Base-by-base conservation (phyloP, 306 rosid genomes). In the Sechiopsis laciniata region DNA sequence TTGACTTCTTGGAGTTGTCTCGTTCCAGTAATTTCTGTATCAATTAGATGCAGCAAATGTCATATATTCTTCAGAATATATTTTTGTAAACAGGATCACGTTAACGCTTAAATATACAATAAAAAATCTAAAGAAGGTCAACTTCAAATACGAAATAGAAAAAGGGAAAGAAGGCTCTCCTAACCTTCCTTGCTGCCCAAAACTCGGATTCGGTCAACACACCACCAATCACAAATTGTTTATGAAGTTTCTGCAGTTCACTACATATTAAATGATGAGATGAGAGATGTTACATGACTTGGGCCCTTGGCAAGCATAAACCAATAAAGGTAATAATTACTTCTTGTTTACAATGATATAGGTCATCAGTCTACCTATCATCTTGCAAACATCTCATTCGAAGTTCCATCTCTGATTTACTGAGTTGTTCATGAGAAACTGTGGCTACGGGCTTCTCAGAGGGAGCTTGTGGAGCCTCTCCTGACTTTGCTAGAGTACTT, bases 101-200 rank as follows among this genome's bases (percentile, higher is more conserved):
- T 9, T 6, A 26, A 26, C 32, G 3, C 2, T 26, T 26, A 12
- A 26, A 24, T 29, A 59, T 46, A 74, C 26, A 71, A 46, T 45
- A 59, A 35, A 40, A 63, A 51, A 32, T 53, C 63, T 32, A 19
- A 17, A 21, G 26, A 75, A 29, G 54, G 29, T 73, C 35, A 69
- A 74, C 70, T 57, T 73, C 55, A 83, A 76, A 78, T 65, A 69
- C 57, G 12, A 3, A 76, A 57, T 19, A 37, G 67, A 75, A 50
- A 75, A 73, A 66, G 46, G 35, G 77, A 80, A 75, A 19, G 4
- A 67, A 69, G 22, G 13, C 21, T 21, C 35, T 17, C 54, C 69
- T 61, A 46, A 83, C 98, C 97, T 91, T 91, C 78, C 96, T 94
- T 2, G 99, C 88, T 53, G 97, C 90, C 99, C 97, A 94, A 81